Evolutionary conservation across 2,329 filamentous ascomycete species (phyloP), one percentile per base, ranked within the genome.

Genomic region (Ploettnerulaceae sp.): DNA sequence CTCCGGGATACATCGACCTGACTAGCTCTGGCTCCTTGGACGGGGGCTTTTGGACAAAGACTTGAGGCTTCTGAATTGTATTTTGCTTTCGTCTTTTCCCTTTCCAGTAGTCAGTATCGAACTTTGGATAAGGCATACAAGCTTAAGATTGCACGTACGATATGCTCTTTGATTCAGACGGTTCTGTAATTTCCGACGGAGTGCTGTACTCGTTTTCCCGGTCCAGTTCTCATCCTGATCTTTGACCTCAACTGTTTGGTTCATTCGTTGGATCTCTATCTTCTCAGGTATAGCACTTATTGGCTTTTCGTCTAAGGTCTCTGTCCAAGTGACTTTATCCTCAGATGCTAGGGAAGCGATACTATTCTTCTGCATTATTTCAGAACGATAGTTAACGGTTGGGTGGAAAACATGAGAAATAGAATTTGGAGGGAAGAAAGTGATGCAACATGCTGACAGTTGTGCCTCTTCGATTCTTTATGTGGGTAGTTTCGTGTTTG

Each of bases 211-310:
- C 3, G 55, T 62, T 6, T 63, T 54, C 5, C 64, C 64, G 1
- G 60, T 66, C 64, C 64, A 67, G 40, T 67, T 64, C 29, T 67
- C 63, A 11, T 36, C 36, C 7, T 38, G 33, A 14, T 45, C 44
- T 18, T 44, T 26, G 12, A 54, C 28, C 14, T 54, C 49, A 6
- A 29, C 38, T n/a, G 36, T 28, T 29, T 56, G 49, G 3, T 35
- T 36, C 53, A 57, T 57, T 3, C 45, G 42, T 9, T 39, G 40
- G 3, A 57, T 21, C 20, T 45, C 47, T 32, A 57, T 52, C 4
- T 42, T 42, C 18, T 33, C 25, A 25, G 54, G 35, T n/a, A 37
- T 26, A n/a, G 28, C 9, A 2, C 11, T 33, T 11, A 22, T 17
- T 9, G 32, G 20, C 14, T 40, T 7, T 12, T 7, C n/a, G 6